A percentile compares a stretch with the other conserved stretches of the same genome.
Conservation (phyloP, 805 yeast genomes). For the Candida caryicola region DNA sequence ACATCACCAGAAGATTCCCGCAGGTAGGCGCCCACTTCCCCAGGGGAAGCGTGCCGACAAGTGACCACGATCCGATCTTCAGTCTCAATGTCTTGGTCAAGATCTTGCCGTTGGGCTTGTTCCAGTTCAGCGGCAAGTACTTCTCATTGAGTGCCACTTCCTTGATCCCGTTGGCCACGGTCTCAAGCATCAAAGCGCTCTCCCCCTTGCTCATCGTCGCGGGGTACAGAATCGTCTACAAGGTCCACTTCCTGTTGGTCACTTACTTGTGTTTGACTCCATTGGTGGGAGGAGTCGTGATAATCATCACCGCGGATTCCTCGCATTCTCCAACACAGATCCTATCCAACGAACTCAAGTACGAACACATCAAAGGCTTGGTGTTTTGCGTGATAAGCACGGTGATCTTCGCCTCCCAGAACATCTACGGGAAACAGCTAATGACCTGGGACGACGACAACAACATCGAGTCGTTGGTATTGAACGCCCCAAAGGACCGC, state of each 20-base stretch:
- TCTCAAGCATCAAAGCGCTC: constrained; percentile 65
- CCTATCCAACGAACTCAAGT: constrained; percentile 15
- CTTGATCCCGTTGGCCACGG: constrained; percentile 63
- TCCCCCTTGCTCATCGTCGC: constrained; percentile 60
- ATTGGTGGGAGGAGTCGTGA: constrained; percentile 50
- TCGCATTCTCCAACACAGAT: constrained; percentile 6
- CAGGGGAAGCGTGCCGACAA: constrained; percentile 50
- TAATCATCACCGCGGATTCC: constrained; percentile 41
- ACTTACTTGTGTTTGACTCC: constrained; percentile 55
- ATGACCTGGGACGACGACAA: constrained; percentile 49
- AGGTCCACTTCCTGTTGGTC: constrained; percentile 46
- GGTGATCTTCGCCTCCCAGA: constrained; percentile 77
- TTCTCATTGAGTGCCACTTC: constrained; percentile 65
- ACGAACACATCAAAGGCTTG: constrained; percentile 55
- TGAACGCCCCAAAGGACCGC: constrained; percentile 17
- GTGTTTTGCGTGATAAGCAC: constrained; percentile 65
- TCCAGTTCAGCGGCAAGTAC: constrained; percentile 63
- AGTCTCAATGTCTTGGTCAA: constrained; percentile 36
- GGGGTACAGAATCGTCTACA: constrained; percentile 52
- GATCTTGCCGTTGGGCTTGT: constrained; percentile 60
- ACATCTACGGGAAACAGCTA: constrained; percentile 81
- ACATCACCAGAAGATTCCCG: constrained; percentile 30
- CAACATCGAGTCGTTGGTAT: constrained; percentile 28
- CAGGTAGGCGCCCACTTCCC: constrained; percentile 43
- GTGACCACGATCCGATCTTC: constrained; percentile 20